Evolutionary conservation across 441 rosid genomes (phyloP).

Genomic region (Syzygium malaccense): DNA sequence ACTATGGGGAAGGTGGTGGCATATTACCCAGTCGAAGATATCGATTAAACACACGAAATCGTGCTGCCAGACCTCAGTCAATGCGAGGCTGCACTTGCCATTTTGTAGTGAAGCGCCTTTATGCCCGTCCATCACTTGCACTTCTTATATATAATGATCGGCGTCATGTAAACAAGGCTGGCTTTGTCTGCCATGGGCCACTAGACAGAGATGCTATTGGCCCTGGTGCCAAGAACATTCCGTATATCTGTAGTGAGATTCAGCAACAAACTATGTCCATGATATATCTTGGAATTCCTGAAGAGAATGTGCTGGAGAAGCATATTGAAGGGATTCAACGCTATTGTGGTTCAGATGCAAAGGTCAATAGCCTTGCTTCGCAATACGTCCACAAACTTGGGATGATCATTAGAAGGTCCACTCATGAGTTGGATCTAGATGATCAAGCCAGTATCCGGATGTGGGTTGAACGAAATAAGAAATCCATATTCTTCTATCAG

Average conservation of each 20-base stretch:
- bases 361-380: conserved; percentile 71
- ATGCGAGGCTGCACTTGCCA: conserved; percentile 94
- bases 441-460: conserved; percentile 85
- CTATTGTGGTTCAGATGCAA: conserved; percentile 78
- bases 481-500: conserved; percentile 80
- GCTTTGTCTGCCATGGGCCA: conserved; percentile 91
- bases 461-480: conserved; percentile 93
- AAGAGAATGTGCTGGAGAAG: conserved; percentile 87
- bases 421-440: conserved; percentile 88
- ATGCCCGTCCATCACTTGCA: conserved; percentile 71
- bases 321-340: conserved; percentile 89
- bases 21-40: conserved; percentile 83
- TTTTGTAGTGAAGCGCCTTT: conserved; percentile 79
- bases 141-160: conserved; percentile 71
- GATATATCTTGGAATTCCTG: conserved; percentile 97
- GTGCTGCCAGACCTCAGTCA: conserved; percentile 92
- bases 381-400: conserved; percentile 95
- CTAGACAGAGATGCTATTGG: conserved; percentile 97
- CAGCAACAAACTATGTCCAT: conserved; percentile 94
- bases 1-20: conserved; percentile 91
- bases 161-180: conserved; percentile 83
- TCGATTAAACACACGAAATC: conserved; percentile 79
- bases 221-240: conserved; percentile 89
- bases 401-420: conserved; percentile 80
- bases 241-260: conserved; percentile 79